Conservation (phyloP, 1,284 basidiomycete genomes). For the Vanrija humicola region DNA sequence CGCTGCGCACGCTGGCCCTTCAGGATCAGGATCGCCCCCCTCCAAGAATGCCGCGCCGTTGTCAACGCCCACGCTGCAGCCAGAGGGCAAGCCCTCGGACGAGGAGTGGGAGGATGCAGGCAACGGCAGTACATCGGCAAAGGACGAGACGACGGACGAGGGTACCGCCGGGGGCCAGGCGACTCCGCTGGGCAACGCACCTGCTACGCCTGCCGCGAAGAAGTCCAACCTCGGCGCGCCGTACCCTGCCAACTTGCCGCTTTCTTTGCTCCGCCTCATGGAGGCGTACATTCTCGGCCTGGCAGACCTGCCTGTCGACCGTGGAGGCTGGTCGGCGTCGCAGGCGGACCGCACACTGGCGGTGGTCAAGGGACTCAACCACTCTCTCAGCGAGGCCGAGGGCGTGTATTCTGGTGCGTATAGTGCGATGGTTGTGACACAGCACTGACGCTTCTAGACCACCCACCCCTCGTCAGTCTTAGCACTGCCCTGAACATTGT, state of each 20-base stretch:
- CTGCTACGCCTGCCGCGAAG: constrained; percentile 11
- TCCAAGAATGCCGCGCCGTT: not conserved
- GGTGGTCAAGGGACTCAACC: constrained; percentile 33
- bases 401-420: constrained; percentile 38
- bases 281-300: constrained; percentile 44
- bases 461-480: constrained; percentile 7
- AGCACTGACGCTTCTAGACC: constrained; percentile 8
- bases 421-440: too few relatives aligned
- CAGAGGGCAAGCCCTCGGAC: not conserved
- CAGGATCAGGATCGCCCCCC: constrained; percentile 13
- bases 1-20: constrained; percentile 35
- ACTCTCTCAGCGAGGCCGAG: constrained; percentile 40
- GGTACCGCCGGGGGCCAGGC: not conserved
- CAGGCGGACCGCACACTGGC: constrained; percentile 40
- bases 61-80: not conserved
- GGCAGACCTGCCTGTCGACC: constrained; percentile 21
- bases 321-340: constrained; percentile 40
- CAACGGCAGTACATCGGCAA: not conserved
- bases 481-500: constrained; percentile 11
- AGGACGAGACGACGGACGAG: not conserved
- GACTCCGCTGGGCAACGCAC: not conserved
- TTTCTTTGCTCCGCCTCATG: constrained; percentile 42
- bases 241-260: constrained; percentile 42
- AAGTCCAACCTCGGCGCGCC: constrained; percentile 41
- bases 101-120: constrained; percentile 2